Evolutionary conservation across 139 green algal species (phyloP), one percentile per base, ranked within the genome.

Genomic region (Coelastrella sp.): DNA sequence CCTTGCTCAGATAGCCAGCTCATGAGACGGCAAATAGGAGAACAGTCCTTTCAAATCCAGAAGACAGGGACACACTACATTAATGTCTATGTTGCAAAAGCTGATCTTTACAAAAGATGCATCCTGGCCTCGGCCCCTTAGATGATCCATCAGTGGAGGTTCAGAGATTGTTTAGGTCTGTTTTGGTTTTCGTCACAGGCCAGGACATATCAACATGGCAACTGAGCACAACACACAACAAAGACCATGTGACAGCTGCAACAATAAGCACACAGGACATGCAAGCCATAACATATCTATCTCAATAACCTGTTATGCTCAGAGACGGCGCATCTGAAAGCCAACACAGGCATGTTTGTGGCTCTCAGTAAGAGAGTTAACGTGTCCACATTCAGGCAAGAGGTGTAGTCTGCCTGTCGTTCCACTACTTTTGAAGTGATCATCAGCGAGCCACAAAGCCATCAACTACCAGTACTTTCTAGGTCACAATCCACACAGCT

Each of bases 361-460:
- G 83, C 83, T 80, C 85, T 90, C 85, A 90, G 85, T 22, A 90
- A 90, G 85, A 90, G 85, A 90, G 85, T 90, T 83, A 90, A 84
- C 60, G 59, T 76, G 73, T 90, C 85, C 73, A 77, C 85, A 90
- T 77, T 23, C 73, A 83, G 74, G 85, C 85, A 68, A 60, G 68
- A 73, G 83, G 84, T 82, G 71, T 89, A 19, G 11, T 71, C 68
- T 68, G 85, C 85, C 73, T 83, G 73, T 90, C 73, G 85, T 83
- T 90, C 85, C 85, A 90, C 85, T 90, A 90, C 85, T 90, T 90
- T 90, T 89, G 17, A 73, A n/a, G n/a, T 74, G 54, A 22, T 83
- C 73, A 88, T 88, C 83, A 88, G 16, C 47, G 83, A 88, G 83
- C 82, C 83, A 80, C 66, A 14, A 16, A 56, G 5, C 19, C 7